phyloP scores from a whole-genome alignment of 2,329 filamentous ascomycete genomes.

The Verruconis gallopava region DNA sequence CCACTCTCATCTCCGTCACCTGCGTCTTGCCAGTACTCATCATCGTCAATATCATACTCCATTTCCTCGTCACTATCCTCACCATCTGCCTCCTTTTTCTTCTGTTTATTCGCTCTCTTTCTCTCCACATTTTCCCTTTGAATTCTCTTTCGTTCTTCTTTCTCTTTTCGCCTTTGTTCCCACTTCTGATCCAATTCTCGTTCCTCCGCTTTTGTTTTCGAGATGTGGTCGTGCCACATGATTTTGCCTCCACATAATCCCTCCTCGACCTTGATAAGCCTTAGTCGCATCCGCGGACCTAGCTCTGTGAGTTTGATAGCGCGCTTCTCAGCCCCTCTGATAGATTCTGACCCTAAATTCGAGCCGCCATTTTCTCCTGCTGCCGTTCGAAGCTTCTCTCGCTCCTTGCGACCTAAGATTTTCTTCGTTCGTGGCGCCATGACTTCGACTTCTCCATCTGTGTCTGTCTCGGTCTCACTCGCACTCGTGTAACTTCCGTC shows the following conservation, averaged over 20 bases:
- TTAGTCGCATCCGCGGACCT: conserved; percentile 76
- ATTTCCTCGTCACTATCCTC: conserved; percentile 36
- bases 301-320: conserved; percentile 88
- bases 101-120: conserved; percentile 55
- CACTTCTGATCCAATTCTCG: conserved; percentile 70
- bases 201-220: conserved; percentile 68
- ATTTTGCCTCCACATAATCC: conserved; percentile 79
- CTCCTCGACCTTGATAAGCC: conserved; percentile 92
- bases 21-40: conserved; percentile 19
- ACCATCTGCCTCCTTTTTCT: conserved; percentile 30
- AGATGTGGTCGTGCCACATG: conserved; percentile 95
- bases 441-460: conserved; percentile 90
- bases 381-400: conserved; percentile 22
- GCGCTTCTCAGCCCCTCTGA: conserved; percentile 55
- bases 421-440: conserved; percentile 46
- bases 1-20: conserved; percentile 12
- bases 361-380: conserved; percentile 12
- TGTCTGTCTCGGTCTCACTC: conserved; percentile 84
- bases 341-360: conserved; percentile 21
- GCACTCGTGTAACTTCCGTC: conserved; percentile 84
- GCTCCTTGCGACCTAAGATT: conserved; percentile 37
- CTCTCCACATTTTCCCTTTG: conserved; percentile 85
- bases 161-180: conserved; percentile 65
- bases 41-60: conserved; percentile 31
- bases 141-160: conserved; percentile 65